Conservation (phyloP, 176 grass and related monocot genomes). For the Oryza officinalis region DNA sequence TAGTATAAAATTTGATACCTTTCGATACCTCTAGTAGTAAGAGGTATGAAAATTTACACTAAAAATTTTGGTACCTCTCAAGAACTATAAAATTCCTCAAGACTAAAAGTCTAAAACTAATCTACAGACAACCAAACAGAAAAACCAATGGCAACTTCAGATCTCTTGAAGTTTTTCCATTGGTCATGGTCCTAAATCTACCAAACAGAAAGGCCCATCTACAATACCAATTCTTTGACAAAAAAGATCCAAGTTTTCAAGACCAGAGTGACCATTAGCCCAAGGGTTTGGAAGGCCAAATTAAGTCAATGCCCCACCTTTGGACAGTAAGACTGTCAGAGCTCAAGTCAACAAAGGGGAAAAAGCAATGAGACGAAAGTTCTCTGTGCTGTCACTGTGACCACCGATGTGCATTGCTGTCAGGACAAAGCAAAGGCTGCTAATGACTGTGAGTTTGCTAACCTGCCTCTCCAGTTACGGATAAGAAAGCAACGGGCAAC, state of each 20-base stretch:
- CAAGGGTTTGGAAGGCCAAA: conserved; percentile 26
- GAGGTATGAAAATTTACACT: too few relatives aligned
- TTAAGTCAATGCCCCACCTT: conserved; percentile 26
- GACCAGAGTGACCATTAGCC: conserved; percentile 13
- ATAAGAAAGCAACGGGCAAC: neutral
- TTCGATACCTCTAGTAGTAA: too few relatives aligned
- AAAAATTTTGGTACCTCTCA: too few relatives aligned
- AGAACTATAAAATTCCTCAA: too few relatives aligned
- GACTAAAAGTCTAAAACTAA: neutral
- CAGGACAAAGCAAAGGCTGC: neutral
- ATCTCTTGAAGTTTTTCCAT: conserved; percentile 12
- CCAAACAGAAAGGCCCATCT: conserved; percentile 3
- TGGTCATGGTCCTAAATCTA: neutral
- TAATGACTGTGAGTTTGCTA: neutral
- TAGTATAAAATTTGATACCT: too few relatives aligned
- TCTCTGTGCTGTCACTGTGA: neutral
- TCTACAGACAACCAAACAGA: neutral
- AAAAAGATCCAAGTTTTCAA: neutral
- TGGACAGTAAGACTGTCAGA: neutral
- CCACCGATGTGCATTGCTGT: neutral
- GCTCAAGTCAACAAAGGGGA: conserved; percentile 35
- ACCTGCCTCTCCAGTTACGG: neutral
- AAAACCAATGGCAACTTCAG: conserved; percentile 3
- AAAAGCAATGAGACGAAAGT: neutral
- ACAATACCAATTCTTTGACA: neutral